Conservation (phyloP, 306 rosid species). For the Sophora flavescens region DNA sequence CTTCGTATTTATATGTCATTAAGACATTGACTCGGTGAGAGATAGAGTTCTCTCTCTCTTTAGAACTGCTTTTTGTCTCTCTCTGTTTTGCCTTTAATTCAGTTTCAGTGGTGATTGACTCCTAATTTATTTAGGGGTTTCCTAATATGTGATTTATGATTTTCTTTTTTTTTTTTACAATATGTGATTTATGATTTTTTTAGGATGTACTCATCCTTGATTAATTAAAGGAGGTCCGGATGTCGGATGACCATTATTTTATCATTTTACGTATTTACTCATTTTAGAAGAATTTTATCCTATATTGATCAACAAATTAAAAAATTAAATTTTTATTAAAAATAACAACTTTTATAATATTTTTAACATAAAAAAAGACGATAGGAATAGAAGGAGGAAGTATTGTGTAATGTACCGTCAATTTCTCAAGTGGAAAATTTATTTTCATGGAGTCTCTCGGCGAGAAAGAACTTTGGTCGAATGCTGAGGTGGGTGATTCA, state of each 20-base stretch:
- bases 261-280: no score
- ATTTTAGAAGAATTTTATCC: no score
- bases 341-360: no score
- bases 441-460: conserved; percentile 22
- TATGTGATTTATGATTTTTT: no score
- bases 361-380: no score
- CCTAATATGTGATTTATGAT: no score
- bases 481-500: conserved; percentile 3
- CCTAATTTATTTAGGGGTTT: conserved; percentile 8
- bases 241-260: no score
- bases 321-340: no score
- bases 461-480: neutral
- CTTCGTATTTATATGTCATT: conserved; percentile 1
- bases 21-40: neutral
- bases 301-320: no score
- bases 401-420: neutral
- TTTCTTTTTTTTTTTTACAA: no score
- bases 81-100: neutral
- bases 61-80: neutral
- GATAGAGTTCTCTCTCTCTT: neutral
- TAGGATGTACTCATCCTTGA: no score
- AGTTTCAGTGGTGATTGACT: conserved; percentile 16
- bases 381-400: neutral
- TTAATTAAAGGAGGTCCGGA: no score
- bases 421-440: conserved; percentile 35